Evolutionary conservation across 164 flowering plant species (phyloP), one percentile per base, ranked within the genome.

Genomic region (Vitis rupestris): DNA sequence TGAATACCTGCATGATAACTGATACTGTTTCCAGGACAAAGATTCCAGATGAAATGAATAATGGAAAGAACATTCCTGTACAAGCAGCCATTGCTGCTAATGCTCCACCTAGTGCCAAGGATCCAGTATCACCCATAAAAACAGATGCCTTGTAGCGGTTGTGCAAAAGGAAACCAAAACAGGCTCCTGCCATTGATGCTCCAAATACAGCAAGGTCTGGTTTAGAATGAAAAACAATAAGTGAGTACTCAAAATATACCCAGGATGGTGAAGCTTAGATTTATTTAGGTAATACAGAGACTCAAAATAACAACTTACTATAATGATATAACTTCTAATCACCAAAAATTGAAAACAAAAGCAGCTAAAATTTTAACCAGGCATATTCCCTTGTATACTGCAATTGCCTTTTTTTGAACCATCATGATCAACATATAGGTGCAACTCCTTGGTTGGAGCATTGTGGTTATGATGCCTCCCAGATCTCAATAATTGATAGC

Each of bases 81-180:
- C 91, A 92, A 71, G 97, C 85, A 69, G 97, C 97, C 98, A 95
- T 95, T 31, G 99, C 89, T 80, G 98, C 96, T 57, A 92, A 76
- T 56, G 89, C 97, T 37, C 90, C 99, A 54, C 97, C 99, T 8
- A 95, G 67, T 64, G 98, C 99, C 76, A 95, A 71, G 47, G 97
- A 86, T 70, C 98, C 99, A 13, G 90, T 88, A 73, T 89, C 86
- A 60, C 99, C 99, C 99, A 95, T 92, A 70, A 84, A 86, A 52
- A 92, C 83, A 64, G 99, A 92, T 69, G 99, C 98, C 79, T 84
- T 91, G 78, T 88, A 83, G 12, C 96, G 84, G 70, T 95, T 93
- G 73, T 92, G 98, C 79, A 83, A 55, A 64, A 95, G 91, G 77
- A 95, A 95, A 62, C 99, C 99, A 75, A 88, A 75, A 80, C 99